Percentiles rank a stretch among this genome's conserved stretches.
These are phyloP conservation scores for Fusarium falciforme DNA, from an alignment of 2,329 filamentous ascomycete species.

Conservation along the genomic window DNA sequence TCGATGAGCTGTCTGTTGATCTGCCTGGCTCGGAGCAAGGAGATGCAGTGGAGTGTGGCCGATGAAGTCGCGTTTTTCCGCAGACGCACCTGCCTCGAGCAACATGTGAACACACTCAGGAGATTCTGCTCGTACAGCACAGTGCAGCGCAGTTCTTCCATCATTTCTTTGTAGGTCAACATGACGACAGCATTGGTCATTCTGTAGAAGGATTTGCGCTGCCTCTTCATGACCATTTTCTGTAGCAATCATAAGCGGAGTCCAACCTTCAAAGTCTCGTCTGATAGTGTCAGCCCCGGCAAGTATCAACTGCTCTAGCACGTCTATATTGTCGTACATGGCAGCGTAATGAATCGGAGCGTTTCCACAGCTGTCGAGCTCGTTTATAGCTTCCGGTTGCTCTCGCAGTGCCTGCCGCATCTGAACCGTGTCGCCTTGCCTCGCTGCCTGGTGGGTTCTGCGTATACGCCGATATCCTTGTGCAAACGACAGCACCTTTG, in stretches of 20 bases:
- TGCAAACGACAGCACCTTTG: background rate
- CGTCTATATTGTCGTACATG: accelerated
- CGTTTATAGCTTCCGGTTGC: slow-evolving; percentile 11
- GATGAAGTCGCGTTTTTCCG: accelerated
- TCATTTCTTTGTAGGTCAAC: accelerated
- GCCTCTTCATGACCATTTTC: accelerated
- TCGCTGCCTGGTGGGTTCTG: background rate
- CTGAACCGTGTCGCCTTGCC: accelerated
- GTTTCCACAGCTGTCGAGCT: accelerated
- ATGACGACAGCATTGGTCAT: background rate
- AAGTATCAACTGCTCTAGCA: background rate
- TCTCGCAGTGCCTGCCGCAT: background rate
- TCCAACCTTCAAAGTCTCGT: background rate
- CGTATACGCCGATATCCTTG: background rate
- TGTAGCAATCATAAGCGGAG: background rate
- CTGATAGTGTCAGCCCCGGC: slow-evolving; percentile 7
- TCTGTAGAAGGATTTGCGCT: background rate
- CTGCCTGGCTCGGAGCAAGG: accelerated
- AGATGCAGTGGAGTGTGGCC: accelerated
- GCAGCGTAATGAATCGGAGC: background rate
- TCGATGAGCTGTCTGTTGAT: accelerated
- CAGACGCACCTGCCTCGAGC: slow-evolving; percentile 17
- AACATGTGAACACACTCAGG: background rate
- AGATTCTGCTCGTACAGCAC: accelerated
- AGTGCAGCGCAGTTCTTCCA: background rate